Base-by-base conservation (phyloP, 1,139 yeast species). In the Saccharomyces hybrid region DNA sequence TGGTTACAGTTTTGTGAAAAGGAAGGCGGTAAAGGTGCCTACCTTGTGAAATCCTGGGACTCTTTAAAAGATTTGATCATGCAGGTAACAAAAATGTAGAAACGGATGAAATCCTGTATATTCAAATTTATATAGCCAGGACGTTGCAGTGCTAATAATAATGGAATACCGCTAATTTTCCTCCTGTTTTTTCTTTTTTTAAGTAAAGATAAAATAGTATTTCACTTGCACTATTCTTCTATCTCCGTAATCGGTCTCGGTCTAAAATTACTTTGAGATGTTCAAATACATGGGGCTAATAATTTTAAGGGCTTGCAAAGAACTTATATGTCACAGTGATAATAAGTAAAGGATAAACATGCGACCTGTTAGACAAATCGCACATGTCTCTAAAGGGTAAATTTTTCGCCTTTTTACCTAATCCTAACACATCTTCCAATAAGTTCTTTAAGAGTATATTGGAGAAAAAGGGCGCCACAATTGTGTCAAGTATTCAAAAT, bases 401-500 rank as follows among this genome's bases (percentile, higher is more conserved):
- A 13, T 57, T 50, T n/a, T 66, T 67, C 52, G 31, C 64, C 4
- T 50, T 67, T 20, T 50, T 67, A 31, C 70, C 70, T 2, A 64
- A 61, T 54, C 41, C 54, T 38, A 50, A 49, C 26, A 51, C 64
- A 2, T 49, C 61, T 4, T 52, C 61, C 4, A 50, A 56, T 4
- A 42, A 50, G n/a, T 57, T 62, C 44, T 28, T 63, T 16, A 49
- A 57, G 4, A 46, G 57, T 9, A 25, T 65, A 47, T 54, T 66
- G 1, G 50, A 56, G 30, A 50, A 58, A 13, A 63, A 73, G 54
- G 79, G 77, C 4, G 80, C 78, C 0, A 52, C 52, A 5, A 56
- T 76, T 2, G 59, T 66, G 20, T 27, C 50, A 0, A 16, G 20
- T 16, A 9, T 38, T 38, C 25, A 4, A 38, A 11, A 16, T 16